Evolutionary conservation across 2,329 filamentous ascomycete genomes (phyloP).

Genomic region (Beauveria varroae): DNA sequence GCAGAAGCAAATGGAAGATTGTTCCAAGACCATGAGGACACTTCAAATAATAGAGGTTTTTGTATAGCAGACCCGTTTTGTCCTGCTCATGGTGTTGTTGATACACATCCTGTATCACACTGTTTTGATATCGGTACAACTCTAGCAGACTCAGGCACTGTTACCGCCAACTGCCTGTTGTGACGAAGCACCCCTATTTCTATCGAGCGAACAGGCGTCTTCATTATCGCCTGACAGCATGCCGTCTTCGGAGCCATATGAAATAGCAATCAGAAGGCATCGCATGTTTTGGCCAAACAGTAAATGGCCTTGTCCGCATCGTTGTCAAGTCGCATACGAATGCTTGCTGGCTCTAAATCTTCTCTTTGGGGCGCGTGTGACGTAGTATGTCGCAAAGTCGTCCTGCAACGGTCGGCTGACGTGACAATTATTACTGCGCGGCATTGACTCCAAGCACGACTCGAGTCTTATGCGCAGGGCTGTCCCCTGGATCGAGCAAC

Average conservation of each 20-base stretch:
- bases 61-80: background rate
- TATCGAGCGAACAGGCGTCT: background rate
- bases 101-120: background rate
- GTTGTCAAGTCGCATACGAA: background rate
- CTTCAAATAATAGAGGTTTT: too few species aligned
- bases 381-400: background rate
- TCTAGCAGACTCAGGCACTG: too few species aligned
- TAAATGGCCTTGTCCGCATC: background rate
- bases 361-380: background rate
- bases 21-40: background rate
- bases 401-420: background rate
- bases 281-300: background rate
- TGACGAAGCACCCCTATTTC: background rate
- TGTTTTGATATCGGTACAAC: background rate
- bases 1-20: background rate
- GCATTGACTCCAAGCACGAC: background rate
- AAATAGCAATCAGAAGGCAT: background rate
- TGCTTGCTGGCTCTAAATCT: background rate
- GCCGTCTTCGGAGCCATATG: background rate
- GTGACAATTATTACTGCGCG: background rate
- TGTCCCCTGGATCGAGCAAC: slow-evolving; percentile 18
- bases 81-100: background rate
- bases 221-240: background rate
- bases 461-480: slow-evolving; percentile 16
- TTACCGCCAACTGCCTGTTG: background rate